Base-by-base conservation (phyloP, 2,329 filamentous ascomycete species). In the Cordyceps cicadae region DNA sequence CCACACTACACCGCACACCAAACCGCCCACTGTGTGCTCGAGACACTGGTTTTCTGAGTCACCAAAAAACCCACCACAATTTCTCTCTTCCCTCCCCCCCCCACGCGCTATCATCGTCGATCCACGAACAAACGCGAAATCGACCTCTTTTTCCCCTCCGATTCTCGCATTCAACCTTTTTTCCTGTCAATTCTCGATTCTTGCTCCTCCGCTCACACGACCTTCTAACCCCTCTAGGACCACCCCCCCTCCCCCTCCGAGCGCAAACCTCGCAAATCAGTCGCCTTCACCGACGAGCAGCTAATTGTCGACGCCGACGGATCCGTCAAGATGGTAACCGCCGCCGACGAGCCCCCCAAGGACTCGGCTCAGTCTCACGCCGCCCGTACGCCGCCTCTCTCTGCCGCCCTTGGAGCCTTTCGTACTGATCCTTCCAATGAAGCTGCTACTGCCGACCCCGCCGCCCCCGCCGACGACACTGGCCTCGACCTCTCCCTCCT, bases 231-330 rank as follows among this genome's bases (percentile, higher is more conserved):
- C 21, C 14, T 19, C n/a, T 54, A 49, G 39, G 34, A 62, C 52
- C 61, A 66, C 63, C 55, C 63, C 43, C 49, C 62, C 52, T 67
- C 64, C 53, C 67, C 67, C 54, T 69, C 73, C 68, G 82, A 87
- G 69, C 82, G 83, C 72, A 92, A 89, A 76, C 86, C 88, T 70
- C 89, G 92, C 78, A 96, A 97, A 79, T 95, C 91, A 52, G 93
- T 97, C 70, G 87, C 92, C 66, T 97, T 97, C 76, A 92, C 88
- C 73, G 89, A 94, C 76, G 90, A 90, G 71, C 85, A 90, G 69
- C 84, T 89, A 66, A 86, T 96, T 70, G 92, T 97, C 74, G 90
- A 96, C 79, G 85, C 86, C 76, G 90, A 96, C 81, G 93, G 93
- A 70, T 85, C 87, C 72, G 86, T 97, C 72, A 90, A 85, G 70